Base-by-base conservation (phyloP, 768 basidiomycete genomes). In the Pulveroboletus sp. region DNA sequence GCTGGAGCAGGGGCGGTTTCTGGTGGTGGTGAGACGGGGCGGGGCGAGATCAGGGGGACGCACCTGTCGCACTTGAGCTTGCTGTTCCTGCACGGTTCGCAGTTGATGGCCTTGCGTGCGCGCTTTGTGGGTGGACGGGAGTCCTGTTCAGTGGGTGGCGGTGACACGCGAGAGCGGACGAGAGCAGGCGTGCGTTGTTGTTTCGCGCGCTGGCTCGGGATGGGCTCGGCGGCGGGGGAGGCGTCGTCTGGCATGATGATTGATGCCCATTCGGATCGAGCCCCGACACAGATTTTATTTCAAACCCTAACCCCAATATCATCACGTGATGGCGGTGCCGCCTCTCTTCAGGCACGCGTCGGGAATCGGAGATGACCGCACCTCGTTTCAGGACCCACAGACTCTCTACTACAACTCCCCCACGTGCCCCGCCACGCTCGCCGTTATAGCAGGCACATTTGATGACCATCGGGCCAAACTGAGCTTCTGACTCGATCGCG, bases 51-150 rank as follows among this genome's bases (percentile, higher is more conserved):
- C 17, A 17, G 48, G n/a, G 19, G 5, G 29, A 20, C n/a, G 30
- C 23, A 86, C 88, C 88, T 83, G 69, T 92, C 89, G 73, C 89
- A 92, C 71, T 92, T 90, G 59, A 91, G 80, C 71, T 91, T 89
- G 75, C 84, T 87, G 59, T 83, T 85, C 63, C 89, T 77, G 72
- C 89, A 92, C 3, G 89, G 89, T 59, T 89, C 88, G 63, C 89
- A 92, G 70, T 92, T 92, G 58, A 92, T 89, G 16, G 89, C 88
- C 63, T 91, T 91, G 51, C 89, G 76, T 0, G 89, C 85, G 39
- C 89, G 83, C 68, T 91, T 92, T 20, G 87, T 82, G 3, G 87
- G 86, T 0, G 84, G 84, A 0, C 81, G 74, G 22, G 77, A 74
- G 62, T 85, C 83, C 38, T 75, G 76, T 19, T 82, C 80, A 30